Percentiles rank a stretch among this genome's conserved stretches.
Evolutionary conservation across 2,329 filamentous ascomycete species (phyloP).

Genomic region (Aspergillus fischeri): DNA sequence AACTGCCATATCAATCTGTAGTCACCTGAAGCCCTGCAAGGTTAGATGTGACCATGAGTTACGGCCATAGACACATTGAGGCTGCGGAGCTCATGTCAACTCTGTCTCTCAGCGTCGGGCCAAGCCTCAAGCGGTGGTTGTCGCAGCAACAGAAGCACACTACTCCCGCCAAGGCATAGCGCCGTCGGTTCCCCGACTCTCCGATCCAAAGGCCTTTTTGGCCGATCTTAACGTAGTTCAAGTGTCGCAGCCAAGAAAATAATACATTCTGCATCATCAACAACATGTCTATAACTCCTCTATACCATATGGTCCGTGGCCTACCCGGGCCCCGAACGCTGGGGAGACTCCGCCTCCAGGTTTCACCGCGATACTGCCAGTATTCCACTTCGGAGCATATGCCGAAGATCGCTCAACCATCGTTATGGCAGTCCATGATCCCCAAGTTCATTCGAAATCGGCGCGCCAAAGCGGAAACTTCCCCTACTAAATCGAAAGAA

Average conservation of each 20-base stretch:
- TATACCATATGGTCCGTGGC: neutral
- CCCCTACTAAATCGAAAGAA: conserved; percentile 50
- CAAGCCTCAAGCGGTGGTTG: conserved; percentile 9
- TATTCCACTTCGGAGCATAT: conserved; percentile 21
- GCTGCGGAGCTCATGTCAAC: neutral
- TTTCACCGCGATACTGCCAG: conserved; percentile 3
- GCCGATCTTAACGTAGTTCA: neutral
- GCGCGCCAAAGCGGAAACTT: conserved; percentile 28
- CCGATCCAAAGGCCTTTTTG: neutral
- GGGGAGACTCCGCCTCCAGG: neutral
- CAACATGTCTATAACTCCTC: neutral
- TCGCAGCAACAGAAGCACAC: conserved; percentile 9
- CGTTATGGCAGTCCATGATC: conserved; percentile 67
- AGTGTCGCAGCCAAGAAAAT: neutral
- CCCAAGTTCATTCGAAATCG: conserved; percentile 53
- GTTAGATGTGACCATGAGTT: conserved; percentile 13
- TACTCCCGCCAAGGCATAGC: conserved; percentile 12
- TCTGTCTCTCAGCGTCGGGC: neutral
- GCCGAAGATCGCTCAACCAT: conserved; percentile 27
- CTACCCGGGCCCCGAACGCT: neutral
- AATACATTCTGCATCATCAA: neutral
- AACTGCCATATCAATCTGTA: conserved; percentile 26
- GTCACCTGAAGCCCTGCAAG: conserved; percentile 2
- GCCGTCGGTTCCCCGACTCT: neutral
- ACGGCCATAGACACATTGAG: conserved; percentile 12